Conservation (phyloP, 129 eudicot species). For the Heracleum sosnowskyi region DNA sequence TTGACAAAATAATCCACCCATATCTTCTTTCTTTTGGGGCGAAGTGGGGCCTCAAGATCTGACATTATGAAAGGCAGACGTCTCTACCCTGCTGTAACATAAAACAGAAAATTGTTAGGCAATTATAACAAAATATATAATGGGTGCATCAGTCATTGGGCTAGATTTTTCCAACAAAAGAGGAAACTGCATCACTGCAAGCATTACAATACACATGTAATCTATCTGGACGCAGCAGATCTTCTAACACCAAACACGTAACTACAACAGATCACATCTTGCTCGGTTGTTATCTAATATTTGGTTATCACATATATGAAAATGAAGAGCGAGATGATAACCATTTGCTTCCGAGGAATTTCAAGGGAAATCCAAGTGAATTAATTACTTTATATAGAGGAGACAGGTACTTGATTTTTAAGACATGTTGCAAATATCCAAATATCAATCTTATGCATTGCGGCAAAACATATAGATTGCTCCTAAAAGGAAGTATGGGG, state of each 20-base stretch:
- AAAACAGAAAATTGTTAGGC: not conserved
- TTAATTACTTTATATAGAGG: not conserved
- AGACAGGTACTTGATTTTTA: not conserved
- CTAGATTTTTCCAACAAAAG: not conserved
- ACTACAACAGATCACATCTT: not conserved
- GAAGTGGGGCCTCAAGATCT: slow-evolving; percentile 84
- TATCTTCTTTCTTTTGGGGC: slow-evolving; percentile 85
- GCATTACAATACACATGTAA: not conserved
- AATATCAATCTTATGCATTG: not conserved
- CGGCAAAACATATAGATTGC: not conserved
- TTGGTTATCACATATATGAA: not conserved
- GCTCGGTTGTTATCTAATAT: not conserved
- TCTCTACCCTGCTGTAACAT: not conserved
- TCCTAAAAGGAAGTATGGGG: not conserved
- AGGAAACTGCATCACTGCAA: not conserved
- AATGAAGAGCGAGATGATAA: not conserved
- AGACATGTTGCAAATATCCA: not conserved
- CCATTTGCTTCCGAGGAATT: not conserved
- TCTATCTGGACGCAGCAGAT: not conserved
- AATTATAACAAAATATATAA: not conserved
- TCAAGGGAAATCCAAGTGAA: not conserved
- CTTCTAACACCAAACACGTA: not conserved
- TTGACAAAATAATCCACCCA: slow-evolving; percentile 86
- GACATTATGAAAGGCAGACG: slow-evolving; percentile 41
- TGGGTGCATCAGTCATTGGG: not conserved